Evolutionary conservation across 2,329 filamentous ascomycete species (phyloP), one percentile per base, ranked within the genome.

Genomic region (Colletotrichum liaoningense): DNA sequence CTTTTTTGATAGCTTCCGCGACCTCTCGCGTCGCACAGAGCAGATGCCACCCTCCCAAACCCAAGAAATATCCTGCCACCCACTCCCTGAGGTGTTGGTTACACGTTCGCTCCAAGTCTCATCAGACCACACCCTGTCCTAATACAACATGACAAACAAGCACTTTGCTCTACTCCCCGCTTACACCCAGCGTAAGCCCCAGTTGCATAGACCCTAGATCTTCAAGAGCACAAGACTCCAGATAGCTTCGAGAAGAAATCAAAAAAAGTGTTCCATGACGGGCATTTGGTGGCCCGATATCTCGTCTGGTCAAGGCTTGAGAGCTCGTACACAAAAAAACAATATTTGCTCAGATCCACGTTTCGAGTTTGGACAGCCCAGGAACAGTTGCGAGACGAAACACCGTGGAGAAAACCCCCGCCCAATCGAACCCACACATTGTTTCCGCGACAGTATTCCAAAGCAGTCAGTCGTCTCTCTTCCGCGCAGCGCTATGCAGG

Each of bases 401-500:
- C 72, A 63, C 72, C 68, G 52, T 63, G 63, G 67, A 72, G 63
- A 67, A 42, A 63, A 54, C 19, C 46, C 67, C 60, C 60, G 67
- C 60, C 67, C 59, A 73, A 55, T 62, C 46, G 35, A 73, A 52
- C 67, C 70, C 59, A 57, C 67, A 60, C 60, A 56, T 26, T 72
- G 62, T 74, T 74, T 55, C 68, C 68, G 57, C 24, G 60, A 70
- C 46, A 72, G 62, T 74, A 62, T 67, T 63, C 72, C 68, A 74
- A 74, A 74, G 63, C 63, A 72, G 57, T 59, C 63, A 72, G 57
- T 59, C 67, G 58, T 52, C 55, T 71, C 56, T 68, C 56, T 63
- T 58, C 70, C 62, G 68, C 72, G 68, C 72, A 74, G 46, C 69
- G 72, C 72, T 74, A 74, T 74, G 72, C 72, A 74, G 72, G 63